Base-by-base conservation (phyloP, 2,329 filamentous ascomycete genomes). In the Colletotrichum orbiculare region DNA sequence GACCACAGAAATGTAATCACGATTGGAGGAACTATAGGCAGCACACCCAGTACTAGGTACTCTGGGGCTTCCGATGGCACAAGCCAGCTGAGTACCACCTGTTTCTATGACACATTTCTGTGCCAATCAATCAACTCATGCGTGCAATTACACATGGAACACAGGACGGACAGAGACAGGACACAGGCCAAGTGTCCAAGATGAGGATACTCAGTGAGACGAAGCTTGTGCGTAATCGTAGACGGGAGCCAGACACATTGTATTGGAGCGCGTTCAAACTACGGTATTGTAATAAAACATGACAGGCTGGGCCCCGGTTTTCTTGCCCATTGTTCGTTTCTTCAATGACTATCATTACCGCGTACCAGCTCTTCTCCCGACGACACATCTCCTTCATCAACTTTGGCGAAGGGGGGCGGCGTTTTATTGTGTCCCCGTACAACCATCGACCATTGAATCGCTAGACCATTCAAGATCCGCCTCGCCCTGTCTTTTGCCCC, bases 131-230 rank as follows among this genome's bases (percentile, higher is more conserved):
- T 45, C 41, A 54, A 25, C 25, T 46, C 53, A 33, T 63, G 60
- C 54, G 25, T 5, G 52, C 45, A 50, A 41, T 11, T 34, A 33
- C 35, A 57, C 37, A 38, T 49, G 37, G 50, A 25, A 45, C 33
- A 45, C 39, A 43, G 17, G 11, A 52, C 25, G 39, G 46, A 39
- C 49, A 41, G 6, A 35, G 12, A 42, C 39, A 58, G 60, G 11
- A 49, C 25, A 59, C 47, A 53, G 41, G 60, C 55, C 25, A 25
- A 5, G 25, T 25, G 25, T 25, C 25, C 34, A 61, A 61, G 39
- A 64, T 55, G 45, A 62, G 46, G 62, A 64, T 52, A 50, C 45
- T 55, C 25, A 54, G 57, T 54, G 42, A 52, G 62, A 45, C 46
- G 62, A 65, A 60, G 57, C 25, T 25, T 25, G 25, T 25, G 25